These are phyloP conservation scores for Penicillium sp. DNA, from an alignment of 2,329 filamentous ascomycete genomes.

Conservation along the genomic window DNA sequence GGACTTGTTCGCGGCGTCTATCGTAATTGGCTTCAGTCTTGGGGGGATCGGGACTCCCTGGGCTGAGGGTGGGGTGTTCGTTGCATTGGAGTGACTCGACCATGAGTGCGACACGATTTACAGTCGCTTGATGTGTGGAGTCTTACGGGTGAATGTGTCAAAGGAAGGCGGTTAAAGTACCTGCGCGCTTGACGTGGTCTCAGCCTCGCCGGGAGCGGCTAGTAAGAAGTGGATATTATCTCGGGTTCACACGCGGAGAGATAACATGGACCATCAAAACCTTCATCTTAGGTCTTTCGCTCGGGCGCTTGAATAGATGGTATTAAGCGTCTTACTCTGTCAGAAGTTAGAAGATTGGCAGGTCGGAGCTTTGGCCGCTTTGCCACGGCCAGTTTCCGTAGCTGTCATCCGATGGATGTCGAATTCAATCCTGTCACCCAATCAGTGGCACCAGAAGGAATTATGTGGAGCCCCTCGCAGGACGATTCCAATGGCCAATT, in stretches of 20 bases:
- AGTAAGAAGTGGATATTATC: background rate
- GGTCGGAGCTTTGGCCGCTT: background rate
- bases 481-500: background rate
- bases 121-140: background rate
- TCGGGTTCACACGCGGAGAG: background rate
- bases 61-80: background rate
- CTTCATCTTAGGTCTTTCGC: background rate
- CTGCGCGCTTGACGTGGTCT: background rate
- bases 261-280: background rate
- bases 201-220: background rate
- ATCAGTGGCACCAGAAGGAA: too few relatives aligned
- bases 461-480: background rate
- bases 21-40: background rate
- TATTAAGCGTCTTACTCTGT: too few relatives aligned
- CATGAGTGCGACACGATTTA: background rate
- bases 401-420: too few relatives aligned
- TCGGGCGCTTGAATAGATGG: too few relatives aligned
- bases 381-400: too few relatives aligned
- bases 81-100: background rate
- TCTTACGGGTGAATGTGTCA: background rate
- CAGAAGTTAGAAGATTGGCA: background rate
- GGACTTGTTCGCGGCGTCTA: conserved; percentile 5
- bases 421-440: background rate
- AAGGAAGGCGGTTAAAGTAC: background rate
- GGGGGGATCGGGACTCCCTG: background rate